These are phyloP conservation scores for Aspergillus leporis DNA, from an alignment of 495 filamentous ascomycete species.

Conservation along the genomic window DNA sequence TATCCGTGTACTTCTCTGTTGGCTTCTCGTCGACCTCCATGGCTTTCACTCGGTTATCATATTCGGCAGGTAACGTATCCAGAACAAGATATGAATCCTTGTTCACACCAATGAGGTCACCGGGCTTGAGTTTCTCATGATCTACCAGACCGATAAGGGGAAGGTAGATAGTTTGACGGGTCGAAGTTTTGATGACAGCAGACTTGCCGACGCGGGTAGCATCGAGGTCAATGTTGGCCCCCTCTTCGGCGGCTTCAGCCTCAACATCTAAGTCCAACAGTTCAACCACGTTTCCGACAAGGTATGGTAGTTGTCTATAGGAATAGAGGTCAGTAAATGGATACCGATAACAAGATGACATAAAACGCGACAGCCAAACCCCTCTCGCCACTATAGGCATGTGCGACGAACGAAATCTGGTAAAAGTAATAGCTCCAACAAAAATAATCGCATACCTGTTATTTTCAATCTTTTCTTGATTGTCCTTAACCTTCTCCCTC, in stretches of 20 bases:
- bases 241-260: slow-evolving; percentile 93
- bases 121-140: slow-evolving; percentile 87
- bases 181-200: slow-evolving; percentile 99
- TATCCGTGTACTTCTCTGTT: slow-evolving; percentile 98
- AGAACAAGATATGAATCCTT: slow-evolving; percentile 99
- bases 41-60: slow-evolving; percentile 98
- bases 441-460: slow-evolving; percentile 67
- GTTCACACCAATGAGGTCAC: slow-evolving; percentile 96
- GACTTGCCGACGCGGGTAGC: slow-evolving; percentile 96
- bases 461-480: slow-evolving; percentile 97
- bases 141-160: slow-evolving; percentile 97
- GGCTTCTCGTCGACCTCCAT: slow-evolving; percentile 99
- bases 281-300: slow-evolving; percentile 97
- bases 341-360: not conserved
- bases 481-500: slow-evolving; percentile 99
- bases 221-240: slow-evolving; percentile 97
- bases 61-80: slow-evolving; percentile 97
- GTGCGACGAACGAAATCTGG: slow-evolving; percentile 1
- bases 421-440: not conserved
- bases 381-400: not conserved
- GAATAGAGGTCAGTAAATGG: slow-evolving; percentile 13
- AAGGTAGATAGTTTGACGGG: slow-evolving; percentile 97
- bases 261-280: slow-evolving; percentile 95
- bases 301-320: slow-evolving; percentile 89
- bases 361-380: not conserved